These are phyloP conservation scores for Colletotrichum falcatum DNA, from an alignment of 2,329 filamentous ascomycete species.

Conservation along the genomic window DNA sequence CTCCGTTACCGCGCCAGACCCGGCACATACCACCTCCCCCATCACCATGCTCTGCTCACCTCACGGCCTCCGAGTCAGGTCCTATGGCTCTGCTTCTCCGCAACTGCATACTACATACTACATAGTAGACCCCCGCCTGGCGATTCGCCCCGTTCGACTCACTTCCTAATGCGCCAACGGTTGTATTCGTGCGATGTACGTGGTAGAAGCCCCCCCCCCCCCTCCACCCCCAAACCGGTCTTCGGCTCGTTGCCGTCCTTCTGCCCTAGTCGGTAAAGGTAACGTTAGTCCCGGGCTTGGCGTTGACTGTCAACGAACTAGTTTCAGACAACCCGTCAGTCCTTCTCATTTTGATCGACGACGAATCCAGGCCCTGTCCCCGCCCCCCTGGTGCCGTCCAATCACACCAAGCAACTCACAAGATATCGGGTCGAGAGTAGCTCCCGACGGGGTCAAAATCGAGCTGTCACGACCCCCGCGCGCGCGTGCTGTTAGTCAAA, in stretches of 20 bases:
- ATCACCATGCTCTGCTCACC: neutral
- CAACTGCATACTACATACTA: no score
- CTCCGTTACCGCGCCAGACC: no score
- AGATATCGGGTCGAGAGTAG: constrained; percentile 55
- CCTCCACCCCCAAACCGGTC: no score
- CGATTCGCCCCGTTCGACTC: neutral
- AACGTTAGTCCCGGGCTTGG: constrained; percentile 48
- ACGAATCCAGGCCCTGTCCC: constrained; percentile 10
- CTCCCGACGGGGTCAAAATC: constrained; percentile 57
- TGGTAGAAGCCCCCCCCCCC: no score
- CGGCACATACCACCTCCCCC: no score
- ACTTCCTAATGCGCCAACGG: neutral
- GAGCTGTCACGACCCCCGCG: constrained; percentile 50
- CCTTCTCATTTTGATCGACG: constrained; percentile 26
- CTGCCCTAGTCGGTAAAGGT: constrained; percentile 42
- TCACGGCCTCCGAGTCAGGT: constrained; percentile 25
- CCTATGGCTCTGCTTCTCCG: constrained; percentile 11
- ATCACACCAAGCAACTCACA: constrained; percentile 47
- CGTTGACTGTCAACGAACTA: constrained; percentile 47
- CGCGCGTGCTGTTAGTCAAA: constrained; percentile 8
- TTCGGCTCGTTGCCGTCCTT: neutral
- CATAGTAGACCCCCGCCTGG: constrained; percentile 7
- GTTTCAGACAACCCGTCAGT: constrained; percentile 25
- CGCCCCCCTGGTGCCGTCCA: constrained; percentile 12
- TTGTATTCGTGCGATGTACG: no score